Percentiles rank a stretch among this genome's conserved stretches.
These are phyloP conservation scores for Dichotomocladium elegans DNA, from an alignment of 371 early-diverging fungal genomes.

Conservation along the genomic window DNA sequence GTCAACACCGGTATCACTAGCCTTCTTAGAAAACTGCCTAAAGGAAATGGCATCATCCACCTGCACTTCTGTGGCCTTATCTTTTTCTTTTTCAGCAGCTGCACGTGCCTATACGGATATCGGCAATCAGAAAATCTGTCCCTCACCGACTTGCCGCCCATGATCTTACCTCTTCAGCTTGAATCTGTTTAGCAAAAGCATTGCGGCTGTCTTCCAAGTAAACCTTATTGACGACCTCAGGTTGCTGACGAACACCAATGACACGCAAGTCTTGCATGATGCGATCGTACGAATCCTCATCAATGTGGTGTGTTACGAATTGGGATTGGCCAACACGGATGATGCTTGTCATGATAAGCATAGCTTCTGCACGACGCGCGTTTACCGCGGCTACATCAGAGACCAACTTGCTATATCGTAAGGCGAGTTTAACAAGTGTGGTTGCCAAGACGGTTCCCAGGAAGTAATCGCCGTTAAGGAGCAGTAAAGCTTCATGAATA, in stretches of 20 bases:
- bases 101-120: slow-evolving; percentile 29
- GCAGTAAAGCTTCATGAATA: slow-evolving; percentile 45
- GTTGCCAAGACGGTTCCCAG: slow-evolving; percentile 85
- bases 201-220: slow-evolving; percentile 77
- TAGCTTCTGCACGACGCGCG: slow-evolving; percentile 83
- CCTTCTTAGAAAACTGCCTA: slow-evolving; percentile 81
- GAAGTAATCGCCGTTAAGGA: slow-evolving; percentile 92
- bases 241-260: slow-evolving; percentile 57
- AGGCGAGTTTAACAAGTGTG: slow-evolving; percentile 84
- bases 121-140: background rate
- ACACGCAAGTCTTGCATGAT: slow-evolving; percentile 87
- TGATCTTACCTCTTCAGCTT: slow-evolving; percentile 58
- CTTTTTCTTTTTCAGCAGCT: slow-evolving; percentile 60
- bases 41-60: slow-evolving; percentile 88
- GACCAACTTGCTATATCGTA: slow-evolving; percentile 61
- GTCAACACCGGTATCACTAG: slow-evolving; percentile 60
- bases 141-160: background rate
- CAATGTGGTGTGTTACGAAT: slow-evolving; percentile 81
- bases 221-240: slow-evolving; percentile 57
- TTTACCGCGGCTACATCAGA: slow-evolving; percentile 59
- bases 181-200: slow-evolving; percentile 80
- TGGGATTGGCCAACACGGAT: slow-evolving; percentile 90
- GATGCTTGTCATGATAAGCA: slow-evolving; percentile 95
- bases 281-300: slow-evolving; percentile 94
- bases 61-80: slow-evolving; percentile 67